These are phyloP conservation scores for Epicoccum sorghinum DNA, from an alignment of 2,329 filamentous ascomycete species.

Conservation along the genomic window DNA sequence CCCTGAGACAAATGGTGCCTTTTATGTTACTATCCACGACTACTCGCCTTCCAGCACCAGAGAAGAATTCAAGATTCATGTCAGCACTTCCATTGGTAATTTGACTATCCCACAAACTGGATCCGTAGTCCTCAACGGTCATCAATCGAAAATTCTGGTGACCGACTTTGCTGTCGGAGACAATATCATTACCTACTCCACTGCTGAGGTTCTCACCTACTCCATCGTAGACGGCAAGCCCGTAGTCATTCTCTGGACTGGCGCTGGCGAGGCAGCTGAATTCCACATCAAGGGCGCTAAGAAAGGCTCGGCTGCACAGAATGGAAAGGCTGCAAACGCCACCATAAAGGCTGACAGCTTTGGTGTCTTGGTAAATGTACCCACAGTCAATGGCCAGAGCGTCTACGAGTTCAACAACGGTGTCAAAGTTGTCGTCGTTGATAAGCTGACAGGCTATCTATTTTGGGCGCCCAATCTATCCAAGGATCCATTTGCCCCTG, in stretches of 20 bases:
- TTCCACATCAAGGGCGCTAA: constrained; percentile 47
- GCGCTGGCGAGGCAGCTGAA: constrained; percentile 49
- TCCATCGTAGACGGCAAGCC: constrained; percentile 45
- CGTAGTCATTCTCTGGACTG: constrained; percentile 49
- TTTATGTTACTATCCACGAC: constrained; percentile 65
- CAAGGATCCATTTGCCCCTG: constrained; percentile 46
- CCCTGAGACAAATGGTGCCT: constrained; percentile 61
- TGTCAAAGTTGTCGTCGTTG: constrained; percentile 45
- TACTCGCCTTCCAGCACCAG: constrained; percentile 58
- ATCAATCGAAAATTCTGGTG: constrained; percentile 67
- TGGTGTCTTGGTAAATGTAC: constrained; percentile 43
- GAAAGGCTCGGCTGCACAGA: constrained; percentile 48
- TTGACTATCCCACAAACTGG: constrained; percentile 60
- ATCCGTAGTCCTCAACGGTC: constrained; percentile 62
- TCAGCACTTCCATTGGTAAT: constrained; percentile 62
- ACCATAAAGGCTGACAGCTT: constrained; percentile 50
- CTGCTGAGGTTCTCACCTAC: constrained; percentile 59
- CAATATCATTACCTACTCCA: constrained; percentile 60
- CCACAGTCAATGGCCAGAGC: constrained; percentile 38
- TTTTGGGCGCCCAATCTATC: constrained; percentile 50
- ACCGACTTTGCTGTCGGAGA: constrained; percentile 64
- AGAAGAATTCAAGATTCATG: constrained; percentile 61
- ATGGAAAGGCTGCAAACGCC: constrained; percentile 51
- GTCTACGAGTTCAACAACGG: constrained; percentile 47
- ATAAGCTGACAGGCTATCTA: constrained; percentile 46